Base-by-base conservation (phyloP, 176 grass and related monocot species). In the Carex scoparia region DNA sequence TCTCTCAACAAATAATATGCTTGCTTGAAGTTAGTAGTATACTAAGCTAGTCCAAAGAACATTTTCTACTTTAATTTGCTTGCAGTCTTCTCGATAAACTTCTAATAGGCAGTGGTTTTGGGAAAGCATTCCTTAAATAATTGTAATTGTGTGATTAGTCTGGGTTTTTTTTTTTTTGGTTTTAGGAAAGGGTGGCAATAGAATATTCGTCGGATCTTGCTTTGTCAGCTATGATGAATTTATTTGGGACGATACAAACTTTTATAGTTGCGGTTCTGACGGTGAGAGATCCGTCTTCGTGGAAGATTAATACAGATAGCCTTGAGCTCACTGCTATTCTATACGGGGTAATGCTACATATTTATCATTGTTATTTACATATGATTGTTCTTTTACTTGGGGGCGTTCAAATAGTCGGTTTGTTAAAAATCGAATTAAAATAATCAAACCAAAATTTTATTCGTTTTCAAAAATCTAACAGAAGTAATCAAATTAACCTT, bases 151-250 rank as follows among this genome's bases (percentile, higher is more conserved):
- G 55, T 62, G 28, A 61, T 42, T 81, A 6, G 79, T 81, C 30
- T 6, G 33, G 18, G 23, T 23, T 62, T 19, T 42, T 61, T 81
- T 40, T 44, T 57, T 65, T 56, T 61, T 84, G 18, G 15, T 12
- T 84, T 35, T 65, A 88, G 82, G 87, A 88, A 80, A 84, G 19
- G 31, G 71, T 84, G 60, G 82, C 87, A 14, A 31, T 85, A 11
- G 76, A 80, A 58, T 88, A 69, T 88, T 67, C 82, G 8, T 83
- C 70, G 0, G 82, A 88, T 80, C 69, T 88, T 49, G 40, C 44
- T 10, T 80, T 88, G 61, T 79, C 87, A 37, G 81, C 87, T 28
- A 80, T 88, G 71, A 85, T 88, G 27, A 88, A 33, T 44, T 2
- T 28, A 64, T 85, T 84, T 71, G 87, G 87, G 19, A 84, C 46